Percentiles rank a stretch among this genome's conserved stretches.
Conservation (phyloP, 768 basidiomycete species). For the Boletus edulis region DNA sequence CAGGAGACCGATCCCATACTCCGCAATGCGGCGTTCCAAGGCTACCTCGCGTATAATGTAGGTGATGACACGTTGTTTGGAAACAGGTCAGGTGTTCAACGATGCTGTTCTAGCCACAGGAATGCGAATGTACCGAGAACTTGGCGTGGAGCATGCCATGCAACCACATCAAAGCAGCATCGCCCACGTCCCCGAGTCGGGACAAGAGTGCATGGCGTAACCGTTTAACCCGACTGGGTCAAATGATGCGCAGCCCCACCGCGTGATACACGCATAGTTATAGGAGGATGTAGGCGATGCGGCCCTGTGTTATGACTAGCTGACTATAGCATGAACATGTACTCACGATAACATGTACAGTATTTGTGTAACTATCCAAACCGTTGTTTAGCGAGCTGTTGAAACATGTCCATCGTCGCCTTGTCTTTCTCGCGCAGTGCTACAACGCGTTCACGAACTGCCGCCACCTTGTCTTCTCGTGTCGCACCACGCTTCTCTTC, state of each 20-base stretch:
- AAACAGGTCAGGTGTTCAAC: neutral
- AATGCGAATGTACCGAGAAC: conserved; percentile 36
- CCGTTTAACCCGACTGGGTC: neutral
- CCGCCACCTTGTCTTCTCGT: conserved; percentile 50
- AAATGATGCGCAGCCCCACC: neutral
- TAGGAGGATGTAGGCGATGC: neutral
- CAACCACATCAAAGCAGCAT: neutral
- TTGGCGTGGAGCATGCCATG: conserved; percentile 34
- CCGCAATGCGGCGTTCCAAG: conserved; percentile 8
- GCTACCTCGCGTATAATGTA: conserved; percentile 7
- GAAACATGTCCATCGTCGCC: conserved; percentile 97
- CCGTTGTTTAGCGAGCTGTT: conserved; percentile 82
- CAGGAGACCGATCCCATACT: neutral
- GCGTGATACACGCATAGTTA: neutral
- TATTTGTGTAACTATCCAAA: conserved; percentile 55
- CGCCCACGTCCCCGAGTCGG: neutral
- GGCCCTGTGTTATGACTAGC: no score
- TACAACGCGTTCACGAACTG: conserved; percentile 56
- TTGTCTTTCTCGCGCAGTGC: conserved; percentile 78
- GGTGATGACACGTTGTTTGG: neutral
- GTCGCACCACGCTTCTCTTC: conserved; percentile 45
- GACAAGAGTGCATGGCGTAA: neutral
- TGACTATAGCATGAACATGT: neutral
- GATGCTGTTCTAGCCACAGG: conserved; percentile 8
- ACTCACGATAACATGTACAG: conserved; percentile 15